phyloP scores from a whole-genome alignment of 2,329 filamentous ascomycete genomes.

The Exophiala dermatitidis region DNA sequence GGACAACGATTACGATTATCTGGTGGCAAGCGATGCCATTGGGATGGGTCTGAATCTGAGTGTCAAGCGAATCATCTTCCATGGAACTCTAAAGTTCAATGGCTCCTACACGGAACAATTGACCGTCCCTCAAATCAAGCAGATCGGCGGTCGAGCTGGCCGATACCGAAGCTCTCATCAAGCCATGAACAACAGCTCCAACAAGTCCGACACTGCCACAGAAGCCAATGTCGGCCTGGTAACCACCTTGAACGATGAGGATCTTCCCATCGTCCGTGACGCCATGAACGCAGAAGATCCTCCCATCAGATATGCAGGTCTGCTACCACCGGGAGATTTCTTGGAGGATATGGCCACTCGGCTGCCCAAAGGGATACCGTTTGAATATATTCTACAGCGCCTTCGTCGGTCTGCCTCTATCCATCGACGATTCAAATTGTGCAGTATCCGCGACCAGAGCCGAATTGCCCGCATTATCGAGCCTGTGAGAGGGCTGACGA shows the following conservation, averaged over 20 bases:
- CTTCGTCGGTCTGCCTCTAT: constrained; percentile 62
- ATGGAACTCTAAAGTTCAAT: constrained; percentile 66
- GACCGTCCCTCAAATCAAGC: constrained; percentile 73
- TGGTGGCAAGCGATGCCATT: constrained; percentile 91
- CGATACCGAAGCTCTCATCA: constrained; percentile 69
- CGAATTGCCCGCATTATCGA: constrained; percentile 69
- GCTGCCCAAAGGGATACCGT: constrained; percentile 72
- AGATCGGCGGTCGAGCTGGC: constrained; percentile 88
- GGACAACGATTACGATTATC: constrained; percentile 86
- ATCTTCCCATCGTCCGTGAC: constrained; percentile 55
- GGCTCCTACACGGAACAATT: constrained; percentile 53
- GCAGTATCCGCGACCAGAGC: constrained; percentile 55
- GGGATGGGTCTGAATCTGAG: constrained; percentile 93
- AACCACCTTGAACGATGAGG: constrained; percentile 65
- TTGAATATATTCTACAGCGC: constrained; percentile 73
- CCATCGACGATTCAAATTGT: constrained; percentile 63
- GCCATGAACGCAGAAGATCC: constrained; percentile 59
- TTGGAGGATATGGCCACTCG: constrained; percentile 72
- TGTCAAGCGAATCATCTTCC: constrained; percentile 85
- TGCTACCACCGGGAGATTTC: constrained; percentile 63
- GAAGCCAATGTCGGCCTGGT: constrained; percentile 57
- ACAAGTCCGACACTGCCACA: constrained; percentile 1
- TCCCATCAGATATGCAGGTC: constrained; percentile 62
- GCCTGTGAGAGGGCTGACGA: constrained; percentile 56
- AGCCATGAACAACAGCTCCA: constrained; percentile 30